Evolutionary conservation across 2,329 filamentous ascomycete species (phyloP), one percentile per base, ranked within the genome.

Genomic region (Aspergillus aculeatus): DNA sequence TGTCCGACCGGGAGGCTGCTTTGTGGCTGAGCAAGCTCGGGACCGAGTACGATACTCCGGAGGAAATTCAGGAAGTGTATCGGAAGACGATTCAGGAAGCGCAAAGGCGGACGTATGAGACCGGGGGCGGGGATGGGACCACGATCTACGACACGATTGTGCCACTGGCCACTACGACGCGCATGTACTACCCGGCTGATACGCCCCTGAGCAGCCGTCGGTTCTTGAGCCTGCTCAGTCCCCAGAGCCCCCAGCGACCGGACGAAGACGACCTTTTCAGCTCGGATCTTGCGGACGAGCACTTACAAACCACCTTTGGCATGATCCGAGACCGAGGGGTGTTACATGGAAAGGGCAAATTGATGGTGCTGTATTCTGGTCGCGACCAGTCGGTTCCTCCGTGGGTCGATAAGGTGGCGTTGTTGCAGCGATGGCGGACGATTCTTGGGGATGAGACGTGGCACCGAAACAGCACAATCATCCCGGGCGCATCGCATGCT

Each of bases 251-350:
- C 1, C 78, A 80, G 48, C 76, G 81, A 55, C 80, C 86, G 2
- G 90, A 87, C 4, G 89, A 91, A 59, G 92, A 96, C 70, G 92
- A 96, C 71, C 91, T 89, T 70, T 96, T 96, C 77, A 92, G 89
- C 10, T 87, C 86, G 2, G 89, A 94, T 69, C 77, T 95, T 7
- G 73, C 79, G 0, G 82, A 85, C 48, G 80, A 83, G 23, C 78
- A 80, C n/a, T 77, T 92, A 3, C 71, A 75, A n/a, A 69, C 69
- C 6, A 88, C 87, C 6, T 96, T 93, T 82, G 83, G 86, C 3
- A 78, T 69, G 66, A 68, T 81, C 26, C 62, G 67, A 3, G 47
- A 64, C 14, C 63, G 69, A 12, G 75, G 74, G 0, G 53, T 80
- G 19, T 57, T 80, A 50, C 74, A 66, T 38, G 66, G 69, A 19